Base-by-base conservation (phyloP, 129 eudicot species). In the Lonicera japonica region DNA sequence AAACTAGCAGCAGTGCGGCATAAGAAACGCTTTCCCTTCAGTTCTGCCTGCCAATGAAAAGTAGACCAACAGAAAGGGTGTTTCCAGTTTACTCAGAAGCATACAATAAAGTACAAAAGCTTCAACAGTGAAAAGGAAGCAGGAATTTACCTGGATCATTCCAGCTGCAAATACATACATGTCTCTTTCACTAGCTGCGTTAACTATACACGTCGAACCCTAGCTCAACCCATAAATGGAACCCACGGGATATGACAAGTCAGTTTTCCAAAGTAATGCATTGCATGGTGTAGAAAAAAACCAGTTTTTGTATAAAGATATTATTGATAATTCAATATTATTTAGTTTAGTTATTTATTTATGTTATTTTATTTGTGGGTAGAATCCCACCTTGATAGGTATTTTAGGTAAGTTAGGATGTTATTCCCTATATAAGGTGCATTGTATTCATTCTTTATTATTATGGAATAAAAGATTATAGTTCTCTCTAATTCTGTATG, bases 1-100 rank as follows among this genome's bases (percentile, higher is more conserved):
- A 94, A 94, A 74, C 87, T 94, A 72, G 99, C 99, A 41, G 99
- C 99, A 57, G 96, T 88, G 61, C 99, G 95, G 77, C 96, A 88
- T 46, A 94, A 75, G 65, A 85, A 94, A 59, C 70, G 78, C 61
- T 94, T 88, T 51, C 96, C 96, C 70, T 76, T 94, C 58, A 83
- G 69, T 77, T 94, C 99, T 52, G 99, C 99, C 99, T 94, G 80
- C 45, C 62, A 68, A 64, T 21, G 70, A 68, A 73, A 70, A 52
- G 22, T 51, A 58, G 46, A 46, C 17, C 34, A 52, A 61, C 53
- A 16, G 63, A 17, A 57, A 80, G 52, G 60, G 24, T 56, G 18
- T 50, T 18, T 70, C 15, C 38, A 46, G 56, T 29, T 57, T 58
- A 60, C 58, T 58, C 47, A 66, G 13, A 68, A 5, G 19, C 10